Evolutionary conservation across 805 yeast species (phyloP), one percentile per base, ranked within the genome.

Genomic region (Pichia thaimueangensis): DNA sequence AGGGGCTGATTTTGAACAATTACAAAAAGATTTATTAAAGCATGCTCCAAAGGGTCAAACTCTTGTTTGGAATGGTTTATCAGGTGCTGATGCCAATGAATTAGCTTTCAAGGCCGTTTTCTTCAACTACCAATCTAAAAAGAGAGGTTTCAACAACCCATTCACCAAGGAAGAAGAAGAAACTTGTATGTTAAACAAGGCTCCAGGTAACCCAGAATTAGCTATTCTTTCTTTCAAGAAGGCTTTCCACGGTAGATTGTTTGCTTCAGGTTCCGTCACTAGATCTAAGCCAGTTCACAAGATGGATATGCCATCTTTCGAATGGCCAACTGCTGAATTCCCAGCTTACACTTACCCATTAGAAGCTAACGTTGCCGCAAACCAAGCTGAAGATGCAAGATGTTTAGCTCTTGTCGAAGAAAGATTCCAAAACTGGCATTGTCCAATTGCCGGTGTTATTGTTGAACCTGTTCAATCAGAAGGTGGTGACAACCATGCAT

Each of bases 301-400:
- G 70, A 70, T 89, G 64, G 89, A 82, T 64, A 71, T 91, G 67
- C 97, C 97, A 47, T 80, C 95, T 6, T 89, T 89, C 71, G 78
- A 86, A 59, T 89, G 97, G 97, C 97, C 97, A 59, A 88, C 85
- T 63, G 96, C 96, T 43, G 87, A 86, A 64, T 93, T 85, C 69
- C 80, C 95, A 24, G 73, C 74, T 49, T 70, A 70, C 59, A 78
- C 77, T 53, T 86, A 82, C 63, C 80, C 86, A 37, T 73, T 91
- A 54, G 86, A 81, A 60, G 95, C 84, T 64, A 96, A 89, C 65
- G 96, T 86, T 61, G 97, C 67, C 52, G 33, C 21, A 37, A 89
- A 89, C 74, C 67, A 69, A 37, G 63, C 70, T 39, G 96, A 88
- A 68, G 97, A 89, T 66, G 78, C 71, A 47, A 74, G 93, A 58